Evolutionary conservation across 495 filamentous ascomycete genomes (phyloP), one percentile per base, ranked within the genome.

Genomic region (Tuber microsphaerosporum): DNA sequence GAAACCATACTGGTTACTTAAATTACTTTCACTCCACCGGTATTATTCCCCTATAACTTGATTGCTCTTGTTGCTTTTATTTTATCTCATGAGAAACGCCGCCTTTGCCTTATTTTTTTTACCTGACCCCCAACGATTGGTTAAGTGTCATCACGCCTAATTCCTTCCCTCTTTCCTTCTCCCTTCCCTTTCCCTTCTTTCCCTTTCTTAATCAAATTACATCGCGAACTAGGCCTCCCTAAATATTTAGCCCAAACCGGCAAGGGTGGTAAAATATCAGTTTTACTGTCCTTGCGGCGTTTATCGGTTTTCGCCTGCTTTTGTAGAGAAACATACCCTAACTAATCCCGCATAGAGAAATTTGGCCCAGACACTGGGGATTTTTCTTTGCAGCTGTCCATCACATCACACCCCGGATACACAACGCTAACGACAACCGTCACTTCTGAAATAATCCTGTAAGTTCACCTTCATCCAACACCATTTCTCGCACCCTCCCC

Each of bases 141-240:
- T 73, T 79, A 73, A 71, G 77, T 79, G 70, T 79, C 77, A 79
- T 79, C 77, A 75, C 73, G 73, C 73, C 78, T 79, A 79, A 79
- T 79, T 51, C 77, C 70, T 79, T 76, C 43, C 34, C 51, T 70
- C 56, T 75, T 69, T 42, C 77, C 70, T 71, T 6, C 51, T 31
- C 69, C 61, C 51, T n/a, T 71, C 61, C 77, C 44, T 78, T 79
- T 72, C 77, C 73, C 73, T 79, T 75, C 73, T 79, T 79, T 75
- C 73, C 34, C 56, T 34, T 65, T 31, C 34, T 34, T 34, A 14
- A 65, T 65, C 56, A 65, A 65, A 65, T 65, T 31, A 34, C 56
- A 31, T 65, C 56, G 26, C 26, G 56, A 65, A 65, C 56, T 14
- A n/a, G 14, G 26, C 26, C 56, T 14, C 56, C 34, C 56, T 34